Base-by-base conservation (phyloP, 2,329 filamentous ascomycete species). In the Diaporthe vexans region DNA sequence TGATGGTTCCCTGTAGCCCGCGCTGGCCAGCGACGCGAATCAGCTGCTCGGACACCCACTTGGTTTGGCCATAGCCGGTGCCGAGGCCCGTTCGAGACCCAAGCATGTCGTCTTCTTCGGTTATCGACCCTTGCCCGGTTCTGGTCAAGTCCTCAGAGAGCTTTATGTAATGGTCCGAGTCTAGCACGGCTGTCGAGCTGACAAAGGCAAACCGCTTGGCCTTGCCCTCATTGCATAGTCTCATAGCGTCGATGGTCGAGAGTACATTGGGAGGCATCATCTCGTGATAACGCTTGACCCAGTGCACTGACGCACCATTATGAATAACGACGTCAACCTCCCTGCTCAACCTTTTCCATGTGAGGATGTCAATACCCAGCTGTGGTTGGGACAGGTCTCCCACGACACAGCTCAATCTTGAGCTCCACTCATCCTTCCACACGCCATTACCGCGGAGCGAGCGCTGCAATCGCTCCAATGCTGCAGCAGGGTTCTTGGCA, bases 51-150 rank as follows among this genome's bases (percentile, higher is more conserved):
- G 90, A 89, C 8, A 90, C 94, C 95, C 95, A 98, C 85, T 98
- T 98, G 77, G 91, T 91, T 82, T 98, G 95, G 3, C 96, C 95
- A 79, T 98, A 98, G 7, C 96, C 95, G 0, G 94, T 98, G 52
- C 91, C 91, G 1, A 98, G 90, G 43, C 94, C 94, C 70, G 87
- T 91, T 52, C 91, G 88, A 79, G 94, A 95, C 71, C 95, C 94
- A 77, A 90, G 86, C 76, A 98, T 87, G 77, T 96, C 92, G 81
- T 98, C 95, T 0, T 87, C 88, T 82, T 98, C 96, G 26, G 88
- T 86, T 21, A 98, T 89, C 17, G 91, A 90, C 26, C 86, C 86
- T 10, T 90, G 91, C 13, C 93, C 93, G 43, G 88, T 88, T 15
- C 86, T 86, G 43, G 90, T 84, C 73, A 88, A 88, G 71, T 90